These are phyloP conservation scores for Dryadomyces quercivorus DNA, from an alignment of 2,329 filamentous ascomycete genomes.

Conservation along the genomic window DNA sequence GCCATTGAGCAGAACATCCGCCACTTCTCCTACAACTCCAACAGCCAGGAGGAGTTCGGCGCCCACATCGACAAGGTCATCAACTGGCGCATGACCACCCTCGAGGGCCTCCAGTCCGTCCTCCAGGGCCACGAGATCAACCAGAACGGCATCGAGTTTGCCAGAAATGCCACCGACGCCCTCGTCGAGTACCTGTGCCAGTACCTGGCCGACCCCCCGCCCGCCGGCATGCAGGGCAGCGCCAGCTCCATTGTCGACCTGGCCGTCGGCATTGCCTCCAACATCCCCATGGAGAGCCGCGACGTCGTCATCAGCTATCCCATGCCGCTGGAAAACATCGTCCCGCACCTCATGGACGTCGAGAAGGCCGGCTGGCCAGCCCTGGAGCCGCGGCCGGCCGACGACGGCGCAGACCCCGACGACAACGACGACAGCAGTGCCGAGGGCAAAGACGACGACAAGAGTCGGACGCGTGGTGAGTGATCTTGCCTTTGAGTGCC, in stretches of 20 bases:
- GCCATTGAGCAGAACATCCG: slow-evolving; percentile 80
- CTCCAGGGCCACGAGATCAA: slow-evolving; percentile 54
- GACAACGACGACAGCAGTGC: slow-evolving; percentile 24
- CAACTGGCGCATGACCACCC: slow-evolving; percentile 83
- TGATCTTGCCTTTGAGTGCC: not conserved
- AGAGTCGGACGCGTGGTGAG: slow-evolving; percentile 11
- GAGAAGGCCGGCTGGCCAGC: slow-evolving; percentile 61
- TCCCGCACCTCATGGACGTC: slow-evolving; percentile 69
- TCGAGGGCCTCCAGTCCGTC: slow-evolving; percentile 72
- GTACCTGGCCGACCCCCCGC: slow-evolving; percentile 64
- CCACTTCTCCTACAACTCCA: slow-evolving; percentile 57
- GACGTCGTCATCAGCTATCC: slow-evolving; percentile 85
- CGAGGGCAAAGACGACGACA: slow-evolving; percentile 26
- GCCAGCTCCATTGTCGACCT: slow-evolving; percentile 89
- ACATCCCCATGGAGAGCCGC: slow-evolving; percentile 80
- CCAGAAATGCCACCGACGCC: slow-evolving; percentile 54
- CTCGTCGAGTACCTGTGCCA: slow-evolving; percentile 59
- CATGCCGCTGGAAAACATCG: slow-evolving; percentile 59
- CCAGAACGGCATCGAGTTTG: slow-evolving; percentile 56
- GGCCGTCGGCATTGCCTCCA: slow-evolving; percentile 71
- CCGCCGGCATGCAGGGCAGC: slow-evolving; percentile 72
- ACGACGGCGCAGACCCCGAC: slow-evolving; percentile 20
- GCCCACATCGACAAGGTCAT: slow-evolving; percentile 78
- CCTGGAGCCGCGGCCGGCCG: slow-evolving; percentile 32
- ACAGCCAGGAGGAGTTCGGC: slow-evolving; percentile 77